A percentile compares a stretch with the other conserved stretches of the same genome.
phyloP scores from a whole-genome alignment of 371 early-diverging fungal genomes.

The Rhizopus delemar region DNA sequence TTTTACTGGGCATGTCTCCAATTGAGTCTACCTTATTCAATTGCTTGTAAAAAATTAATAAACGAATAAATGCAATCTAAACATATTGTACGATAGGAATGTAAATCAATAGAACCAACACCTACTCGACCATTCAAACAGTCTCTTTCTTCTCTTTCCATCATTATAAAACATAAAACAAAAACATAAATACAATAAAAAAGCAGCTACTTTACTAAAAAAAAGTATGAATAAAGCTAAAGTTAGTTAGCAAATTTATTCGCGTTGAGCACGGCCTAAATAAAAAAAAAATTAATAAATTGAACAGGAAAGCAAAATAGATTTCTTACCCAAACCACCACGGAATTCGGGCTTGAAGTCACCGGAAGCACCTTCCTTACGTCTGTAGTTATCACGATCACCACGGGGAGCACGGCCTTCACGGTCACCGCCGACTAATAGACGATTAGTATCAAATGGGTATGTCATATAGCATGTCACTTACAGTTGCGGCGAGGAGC shows the following conservation, averaged over 20 bases:
- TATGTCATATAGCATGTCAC: slow-evolving; percentile 8
- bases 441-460: background rate
- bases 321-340: slow-evolving; percentile 68
- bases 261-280: slow-evolving; percentile 8
- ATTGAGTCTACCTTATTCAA: too few relatives aligned
- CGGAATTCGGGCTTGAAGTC: slow-evolving; percentile 96
- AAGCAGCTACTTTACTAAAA: background rate
- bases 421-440: slow-evolving; percentile 48
- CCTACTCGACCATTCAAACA: background rate
- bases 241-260: slow-evolving; percentile 2
- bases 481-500: slow-evolving; percentile 72
- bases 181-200: background rate
- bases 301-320: background rate
- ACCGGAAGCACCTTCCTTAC: slow-evolving; percentile 92
- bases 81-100: background rate
- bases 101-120: background rate
- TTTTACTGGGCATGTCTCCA: too few relatives aligned
- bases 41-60: background rate
- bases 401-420: slow-evolving; percentile 67
- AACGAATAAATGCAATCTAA: background rate
- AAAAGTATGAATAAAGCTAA: background rate
- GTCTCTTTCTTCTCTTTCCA: too few relatives aligned
- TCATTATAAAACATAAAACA: background rate
- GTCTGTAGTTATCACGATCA: slow-evolving; percentile 86
- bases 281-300: background rate